phyloP scores from a whole-genome alignment of 2,329 filamentous ascomycete species.

The Aspergillus vadensis region DNA sequence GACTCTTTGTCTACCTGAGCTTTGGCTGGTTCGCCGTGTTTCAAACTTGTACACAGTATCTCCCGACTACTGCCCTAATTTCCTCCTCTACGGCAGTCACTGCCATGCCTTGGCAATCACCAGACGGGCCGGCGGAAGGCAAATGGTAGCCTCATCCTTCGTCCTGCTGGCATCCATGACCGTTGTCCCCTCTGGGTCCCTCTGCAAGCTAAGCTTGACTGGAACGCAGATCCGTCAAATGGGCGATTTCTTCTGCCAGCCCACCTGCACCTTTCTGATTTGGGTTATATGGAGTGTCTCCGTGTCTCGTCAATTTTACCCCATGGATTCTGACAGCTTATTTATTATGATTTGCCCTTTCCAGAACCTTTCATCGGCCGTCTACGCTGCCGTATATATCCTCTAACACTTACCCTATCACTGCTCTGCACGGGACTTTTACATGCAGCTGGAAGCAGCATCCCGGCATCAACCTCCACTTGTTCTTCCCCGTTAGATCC shows the following conservation, averaged over 20 bases:
- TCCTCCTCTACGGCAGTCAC: slow-evolving; percentile 16
- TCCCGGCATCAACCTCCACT: slow-evolving; percentile 11
- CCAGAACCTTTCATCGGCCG: slow-evolving; percentile 23
- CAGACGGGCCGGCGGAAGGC: slow-evolving; percentile 23
- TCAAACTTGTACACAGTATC: slow-evolving; percentile 8
- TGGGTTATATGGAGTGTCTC: slow-evolving; percentile 18
- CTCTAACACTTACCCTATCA: slow-evolving; percentile 15
- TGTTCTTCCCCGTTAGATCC: slow-evolving; percentile 6
- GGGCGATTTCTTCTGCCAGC: slow-evolving; percentile 21
- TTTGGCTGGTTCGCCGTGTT: slow-evolving; percentile 1
- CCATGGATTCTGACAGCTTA: slow-evolving; percentile 8
- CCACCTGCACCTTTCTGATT: slow-evolving; percentile 25
- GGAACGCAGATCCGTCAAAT: slow-evolving; percentile 29
- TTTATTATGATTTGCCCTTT: slow-evolving; percentile 18
- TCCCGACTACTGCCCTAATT: slow-evolving; percentile 14
- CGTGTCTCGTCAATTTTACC: slow-evolving; percentile 17
- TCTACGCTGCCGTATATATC: slow-evolving; percentile 14
- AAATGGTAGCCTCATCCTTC: slow-evolving; percentile 18
- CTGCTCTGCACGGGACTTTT: slow-evolving; percentile 13
- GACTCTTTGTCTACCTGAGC: slow-evolving; percentile 7
- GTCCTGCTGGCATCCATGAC: slow-evolving; percentile 18
- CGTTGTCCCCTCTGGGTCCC: slow-evolving; percentile 19
- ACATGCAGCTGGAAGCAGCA: slow-evolving; percentile 14
- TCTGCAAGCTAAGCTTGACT: slow-evolving; percentile 30
- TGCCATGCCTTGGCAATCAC: slow-evolving; percentile 24